These are phyloP conservation scores for Allodekkera sacchari DNA, from an alignment of 805 yeast species.

Conservation along the genomic window DNA sequence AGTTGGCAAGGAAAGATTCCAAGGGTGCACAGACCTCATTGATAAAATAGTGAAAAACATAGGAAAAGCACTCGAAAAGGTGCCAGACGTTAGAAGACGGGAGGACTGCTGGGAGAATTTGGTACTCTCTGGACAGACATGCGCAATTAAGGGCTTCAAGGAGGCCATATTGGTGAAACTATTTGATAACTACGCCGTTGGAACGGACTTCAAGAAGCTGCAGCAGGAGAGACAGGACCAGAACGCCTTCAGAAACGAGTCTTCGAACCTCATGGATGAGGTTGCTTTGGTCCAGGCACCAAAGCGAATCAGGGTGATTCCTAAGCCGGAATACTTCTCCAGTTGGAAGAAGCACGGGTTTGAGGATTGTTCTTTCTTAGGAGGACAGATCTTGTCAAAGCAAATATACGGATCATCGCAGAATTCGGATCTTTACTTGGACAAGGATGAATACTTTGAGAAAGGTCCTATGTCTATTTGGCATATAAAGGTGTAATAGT, in stretches of 20 bases:
- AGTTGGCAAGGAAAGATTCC: constrained; percentile 87
- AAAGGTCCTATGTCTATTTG: constrained; percentile 79
- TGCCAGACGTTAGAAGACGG: constrained; percentile 57
- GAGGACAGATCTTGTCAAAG: constrained; percentile 81
- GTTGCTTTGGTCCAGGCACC: constrained; percentile 59
- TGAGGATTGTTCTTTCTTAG: constrained; percentile 72
- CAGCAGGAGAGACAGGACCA: constrained; percentile 11
- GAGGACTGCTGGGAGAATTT: constrained; percentile 83
- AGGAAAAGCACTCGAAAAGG: constrained; percentile 40
- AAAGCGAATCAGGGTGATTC: constrained; percentile 55
- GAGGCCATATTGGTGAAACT: constrained; percentile 59
- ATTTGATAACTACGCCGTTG: constrained; percentile 17
- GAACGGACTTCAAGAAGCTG: constrained; percentile 10
- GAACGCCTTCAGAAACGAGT: constrained; percentile 23
- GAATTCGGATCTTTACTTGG: constrained; percentile 58
- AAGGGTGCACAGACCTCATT: constrained; percentile 62
- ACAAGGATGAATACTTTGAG: constrained; percentile 63
- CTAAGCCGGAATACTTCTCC: constrained; percentile 85
- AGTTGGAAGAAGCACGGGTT: constrained; percentile 84
- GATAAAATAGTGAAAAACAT: constrained; percentile 45
- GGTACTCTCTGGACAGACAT: constrained; percentile 71
- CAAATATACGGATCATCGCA: constrained; percentile 67
- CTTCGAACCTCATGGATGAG: constrained; percentile 16
- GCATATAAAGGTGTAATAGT: constrained; percentile 28
- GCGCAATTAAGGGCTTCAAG: constrained; percentile 65